Evolutionary conservation across 345 rosid species (phyloP).

Genomic region (Hibiscus mutabilis): DNA sequence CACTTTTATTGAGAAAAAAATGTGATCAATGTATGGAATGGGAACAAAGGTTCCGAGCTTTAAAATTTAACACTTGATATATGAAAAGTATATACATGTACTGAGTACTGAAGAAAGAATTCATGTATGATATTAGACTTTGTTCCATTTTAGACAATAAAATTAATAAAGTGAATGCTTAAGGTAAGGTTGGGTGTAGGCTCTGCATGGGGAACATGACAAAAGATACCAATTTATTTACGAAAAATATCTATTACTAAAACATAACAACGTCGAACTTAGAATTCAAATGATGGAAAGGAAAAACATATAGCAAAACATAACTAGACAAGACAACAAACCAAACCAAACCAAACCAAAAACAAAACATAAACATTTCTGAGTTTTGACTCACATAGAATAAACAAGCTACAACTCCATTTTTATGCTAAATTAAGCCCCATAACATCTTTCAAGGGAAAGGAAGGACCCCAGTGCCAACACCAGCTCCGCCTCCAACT

Average conservation of each 20-base stretch:
- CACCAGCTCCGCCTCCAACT: constrained; percentile 11
- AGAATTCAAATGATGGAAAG: background rate
- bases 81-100: background rate
- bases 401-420: background rate
- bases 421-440: background rate
- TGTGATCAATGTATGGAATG: background rate
- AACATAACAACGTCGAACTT: background rate
- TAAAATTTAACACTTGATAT: too few relatives aligned
- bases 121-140: background rate
- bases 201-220: background rate
- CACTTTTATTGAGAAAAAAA: too few relatives aligned
- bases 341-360: background rate
- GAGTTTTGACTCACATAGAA: background rate
- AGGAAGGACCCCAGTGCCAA: constrained; percentile 30
- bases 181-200: background rate
- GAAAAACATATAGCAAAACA: background rate
- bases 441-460: constrained; percentile 24
- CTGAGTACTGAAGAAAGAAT: too few relatives aligned
- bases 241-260: background rate
- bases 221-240: constrained; percentile 1
- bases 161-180: constrained; percentile 2
- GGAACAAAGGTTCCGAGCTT: background rate
- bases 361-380: background rate
- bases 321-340: background rate
- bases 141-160: too few relatives aligned